These are phyloP conservation scores for Candida verbasci DNA, from an alignment of 805 yeast species.

Conservation along the genomic window DNA sequence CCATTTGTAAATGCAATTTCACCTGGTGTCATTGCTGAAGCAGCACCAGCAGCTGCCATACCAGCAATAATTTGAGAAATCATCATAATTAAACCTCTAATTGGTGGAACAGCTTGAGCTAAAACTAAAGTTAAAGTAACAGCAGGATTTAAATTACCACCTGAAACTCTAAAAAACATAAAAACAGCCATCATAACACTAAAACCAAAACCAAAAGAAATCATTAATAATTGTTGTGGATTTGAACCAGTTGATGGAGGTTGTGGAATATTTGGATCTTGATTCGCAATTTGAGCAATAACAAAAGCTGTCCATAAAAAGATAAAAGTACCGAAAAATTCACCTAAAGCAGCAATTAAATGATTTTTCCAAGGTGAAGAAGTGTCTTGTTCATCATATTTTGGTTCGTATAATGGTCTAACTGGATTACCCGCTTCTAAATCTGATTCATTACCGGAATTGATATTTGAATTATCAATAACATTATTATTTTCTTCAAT, in stretches of 20 bases:
- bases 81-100: conserved; percentile 64
- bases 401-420: conserved; percentile 23
- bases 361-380: conserved; percentile 43
- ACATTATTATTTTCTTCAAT: conserved; percentile 1
- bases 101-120: conserved; percentile 68
- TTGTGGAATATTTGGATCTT: conserved; percentile 28
- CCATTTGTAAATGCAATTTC: conserved; percentile 64
- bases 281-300: conserved; percentile 81
- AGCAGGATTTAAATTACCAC: conserved; percentile 89
- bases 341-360: conserved; percentile 67
- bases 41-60: conserved; percentile 91
- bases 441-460: conserved; percentile 25
- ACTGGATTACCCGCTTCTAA: conserved; percentile 10
- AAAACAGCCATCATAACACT: conserved; percentile 73
- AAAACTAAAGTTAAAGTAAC: conserved; percentile 72
- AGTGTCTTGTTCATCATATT: conserved; percentile 11
- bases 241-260: conserved; percentile 37
- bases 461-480: conserved; percentile 8
- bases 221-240: conserved; percentile 71
- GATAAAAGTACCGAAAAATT: conserved; percentile 81
- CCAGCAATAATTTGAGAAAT: conserved; percentile 75
- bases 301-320: conserved; percentile 79
- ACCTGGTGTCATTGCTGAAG: conserved; percentile 82
- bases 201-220: conserved; percentile 82
- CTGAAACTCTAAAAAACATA: conserved; percentile 70